These are phyloP conservation scores for Fusarium buharicum DNA, from an alignment of 2,329 filamentous ascomycete genomes.

Conservation along the genomic window DNA sequence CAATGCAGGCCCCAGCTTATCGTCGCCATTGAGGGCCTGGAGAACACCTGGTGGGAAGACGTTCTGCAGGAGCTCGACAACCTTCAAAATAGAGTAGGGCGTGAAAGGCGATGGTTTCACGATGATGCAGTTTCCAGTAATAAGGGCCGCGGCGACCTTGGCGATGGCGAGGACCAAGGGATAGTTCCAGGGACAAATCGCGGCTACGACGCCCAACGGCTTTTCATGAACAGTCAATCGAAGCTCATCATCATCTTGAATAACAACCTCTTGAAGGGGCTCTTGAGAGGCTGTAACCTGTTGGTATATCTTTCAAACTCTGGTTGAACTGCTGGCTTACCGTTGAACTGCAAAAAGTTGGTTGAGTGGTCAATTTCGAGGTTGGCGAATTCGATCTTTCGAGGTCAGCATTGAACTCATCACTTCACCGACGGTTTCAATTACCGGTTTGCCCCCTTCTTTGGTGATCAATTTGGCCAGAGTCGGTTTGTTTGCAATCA, in stretches of 20 bases:
- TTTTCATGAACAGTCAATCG: not conserved
- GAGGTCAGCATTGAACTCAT: not conserved
- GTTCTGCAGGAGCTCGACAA: conserved; percentile 64
- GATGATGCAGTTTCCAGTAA: conserved; percentile 66
- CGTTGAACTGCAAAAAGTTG: conserved; percentile 9
- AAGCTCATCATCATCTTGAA: conserved; percentile 6
- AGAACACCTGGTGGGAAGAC: conserved; percentile 70
- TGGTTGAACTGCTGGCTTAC: not conserved
- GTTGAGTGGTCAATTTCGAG: conserved; percentile 1
- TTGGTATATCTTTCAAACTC: not conserved
- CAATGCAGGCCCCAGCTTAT: conserved; percentile 66
- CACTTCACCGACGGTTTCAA: fast-evolving
- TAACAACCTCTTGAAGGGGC: not conserved
- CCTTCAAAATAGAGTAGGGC: conserved; percentile 66
- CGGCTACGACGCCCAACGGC: conserved; percentile 56
- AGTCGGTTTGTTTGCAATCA: not conserved
- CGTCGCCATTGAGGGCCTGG: conserved; percentile 68
- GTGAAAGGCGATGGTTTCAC: conserved; percentile 68
- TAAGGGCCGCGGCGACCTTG: conserved; percentile 66
- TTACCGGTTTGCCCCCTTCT: conserved; percentile 8
- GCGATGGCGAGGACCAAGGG: conserved; percentile 60
- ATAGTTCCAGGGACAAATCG: conserved; percentile 66
- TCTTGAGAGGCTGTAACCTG: not conserved
- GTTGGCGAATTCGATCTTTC: conserved; percentile 3
- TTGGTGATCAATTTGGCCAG: not conserved